Percentiles rank a stretch among this genome's conserved stretches.
Evolutionary conservation across 495 filamentous ascomycete genomes (phyloP).

Genomic region (Aspergillus cristatus): DNA sequence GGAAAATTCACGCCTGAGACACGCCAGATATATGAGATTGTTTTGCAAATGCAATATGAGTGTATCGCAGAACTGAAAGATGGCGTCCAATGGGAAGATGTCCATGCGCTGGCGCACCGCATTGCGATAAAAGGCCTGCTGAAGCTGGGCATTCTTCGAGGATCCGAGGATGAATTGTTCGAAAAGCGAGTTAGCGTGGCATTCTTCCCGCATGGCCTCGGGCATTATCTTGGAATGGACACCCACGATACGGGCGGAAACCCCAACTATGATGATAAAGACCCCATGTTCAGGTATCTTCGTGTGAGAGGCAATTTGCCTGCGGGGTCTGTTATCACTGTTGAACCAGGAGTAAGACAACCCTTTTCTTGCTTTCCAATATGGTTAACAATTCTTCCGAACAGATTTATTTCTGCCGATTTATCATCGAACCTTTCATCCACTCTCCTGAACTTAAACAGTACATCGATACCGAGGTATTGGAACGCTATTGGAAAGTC

Average conservation of each 20-base stretch:
- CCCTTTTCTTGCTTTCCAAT: neutral
- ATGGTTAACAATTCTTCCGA: neutral
- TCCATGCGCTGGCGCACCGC: constrained; percentile 69
- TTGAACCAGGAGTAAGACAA: constrained; percentile 70
- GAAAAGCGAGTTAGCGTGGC: constrained; percentile 66
- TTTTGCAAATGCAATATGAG: constrained; percentile 73
- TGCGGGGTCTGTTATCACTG: constrained; percentile 72
- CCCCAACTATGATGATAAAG: constrained; percentile 73
- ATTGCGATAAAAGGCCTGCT: constrained; percentile 75
- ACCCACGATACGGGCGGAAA: constrained; percentile 88
- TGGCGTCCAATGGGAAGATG: constrained; percentile 74
- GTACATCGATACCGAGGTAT: constrained; percentile 63
- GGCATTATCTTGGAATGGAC: constrained; percentile 91
- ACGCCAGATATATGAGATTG: constrained; percentile 73
- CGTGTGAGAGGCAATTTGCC: constrained; percentile 70
- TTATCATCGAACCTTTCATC: constrained; percentile 80
- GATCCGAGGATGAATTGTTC: constrained; percentile 60
- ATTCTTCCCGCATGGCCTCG: constrained; percentile 88
- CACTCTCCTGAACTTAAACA: constrained; percentile 57
- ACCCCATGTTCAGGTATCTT: constrained; percentile 78
- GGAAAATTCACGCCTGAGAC: constrained; percentile 68
- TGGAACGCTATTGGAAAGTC: constrained; percentile 82
- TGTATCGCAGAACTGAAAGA: constrained; percentile 66
- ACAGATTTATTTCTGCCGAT: constrained; percentile 85
- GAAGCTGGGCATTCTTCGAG: constrained; percentile 64